Evolutionary conservation across 345 rosid genomes (phyloP).

Genomic region (Brassica rapa): DNA sequence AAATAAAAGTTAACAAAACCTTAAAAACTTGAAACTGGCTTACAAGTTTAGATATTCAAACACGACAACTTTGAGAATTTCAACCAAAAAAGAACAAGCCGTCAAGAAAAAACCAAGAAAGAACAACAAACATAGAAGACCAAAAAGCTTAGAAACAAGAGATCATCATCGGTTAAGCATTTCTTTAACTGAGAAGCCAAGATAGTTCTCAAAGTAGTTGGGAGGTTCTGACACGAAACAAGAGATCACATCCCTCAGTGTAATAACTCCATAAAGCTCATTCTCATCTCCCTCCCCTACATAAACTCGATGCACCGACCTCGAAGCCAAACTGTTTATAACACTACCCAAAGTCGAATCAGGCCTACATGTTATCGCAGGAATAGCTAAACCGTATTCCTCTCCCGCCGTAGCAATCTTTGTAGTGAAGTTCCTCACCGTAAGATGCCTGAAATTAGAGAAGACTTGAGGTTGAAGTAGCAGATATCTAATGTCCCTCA

Average conservation of each 20-base stretch:
- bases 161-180: slow-evolving; percentile 45
- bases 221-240: slow-evolving; percentile 86
- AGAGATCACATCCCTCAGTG: slow-evolving; percentile 86
- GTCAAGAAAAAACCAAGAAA: not conserved
- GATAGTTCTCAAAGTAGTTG: slow-evolving; percentile 55
- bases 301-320: slow-evolving; percentile 70
- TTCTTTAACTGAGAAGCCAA: slow-evolving; percentile 63
- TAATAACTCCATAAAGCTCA: slow-evolving; percentile 76
- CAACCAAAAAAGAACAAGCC: slow-evolving; percentile 1
- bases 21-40: not conserved
- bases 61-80: not conserved
- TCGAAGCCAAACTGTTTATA: slow-evolving; percentile 68
- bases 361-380: slow-evolving; percentile 63
- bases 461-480: slow-evolving; percentile 77
- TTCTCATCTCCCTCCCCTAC: slow-evolving; percentile 52
- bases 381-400: slow-evolving; percentile 49
- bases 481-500: slow-evolving; percentile 70
- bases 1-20: not conserved
- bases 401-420: slow-evolving; percentile 47
- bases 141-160: slow-evolving; percentile 2
- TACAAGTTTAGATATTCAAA: slow-evolving; percentile 1
- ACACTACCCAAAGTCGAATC: slow-evolving; percentile 69
- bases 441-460: slow-evolving; percentile 75
- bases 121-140: not conserved
- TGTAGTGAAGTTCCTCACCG: slow-evolving; percentile 60